Conservation (phyloP, 2,329 filamentous ascomycete species). For the Mollisia scopiformis region DNA sequence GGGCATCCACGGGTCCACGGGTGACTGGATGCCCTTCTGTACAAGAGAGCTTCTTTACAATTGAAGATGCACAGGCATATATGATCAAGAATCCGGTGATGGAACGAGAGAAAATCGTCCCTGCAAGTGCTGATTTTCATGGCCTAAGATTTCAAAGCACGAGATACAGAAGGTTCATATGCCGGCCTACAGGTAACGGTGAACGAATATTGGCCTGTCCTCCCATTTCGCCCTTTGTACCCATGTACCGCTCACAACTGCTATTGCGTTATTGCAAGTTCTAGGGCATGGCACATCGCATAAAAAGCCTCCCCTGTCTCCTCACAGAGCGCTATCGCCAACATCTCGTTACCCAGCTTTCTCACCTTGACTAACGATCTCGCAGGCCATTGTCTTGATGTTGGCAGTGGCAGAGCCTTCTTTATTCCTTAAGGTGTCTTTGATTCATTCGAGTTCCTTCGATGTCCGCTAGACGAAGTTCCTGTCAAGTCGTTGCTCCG, state of each 20-base stretch:
- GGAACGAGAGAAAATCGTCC: too few relatives aligned
- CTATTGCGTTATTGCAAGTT: not conserved
- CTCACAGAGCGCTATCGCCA: not conserved
- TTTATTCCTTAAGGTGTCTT: not conserved
- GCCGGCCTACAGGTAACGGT: not conserved
- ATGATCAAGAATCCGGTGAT: too few relatives aligned
- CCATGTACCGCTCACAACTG: not conserved
- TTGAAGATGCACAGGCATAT: too few relatives aligned
- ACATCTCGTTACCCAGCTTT: not conserved
- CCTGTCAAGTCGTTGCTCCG: not conserved
- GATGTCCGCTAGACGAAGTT: not conserved
- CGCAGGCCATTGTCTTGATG: not conserved
- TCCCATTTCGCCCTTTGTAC: not conserved
- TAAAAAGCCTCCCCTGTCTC: not conserved
- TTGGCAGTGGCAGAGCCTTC: not conserved
- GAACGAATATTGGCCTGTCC: not conserved
- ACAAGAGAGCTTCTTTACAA: too few relatives aligned
- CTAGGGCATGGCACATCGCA: not conserved
- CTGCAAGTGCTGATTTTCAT: too few relatives aligned
- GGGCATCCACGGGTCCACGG: too few relatives aligned
- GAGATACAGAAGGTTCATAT: too few relatives aligned
- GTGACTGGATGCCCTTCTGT: too few relatives aligned
- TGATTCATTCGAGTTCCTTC: not conserved
- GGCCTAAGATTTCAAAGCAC: too few relatives aligned
- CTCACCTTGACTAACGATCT: not conserved